Evolutionary conservation across 1,284 basidiomycete genomes (phyloP), one percentile per base, ranked within the genome.

Genomic region (Rhodotorula glutinis): DNA sequence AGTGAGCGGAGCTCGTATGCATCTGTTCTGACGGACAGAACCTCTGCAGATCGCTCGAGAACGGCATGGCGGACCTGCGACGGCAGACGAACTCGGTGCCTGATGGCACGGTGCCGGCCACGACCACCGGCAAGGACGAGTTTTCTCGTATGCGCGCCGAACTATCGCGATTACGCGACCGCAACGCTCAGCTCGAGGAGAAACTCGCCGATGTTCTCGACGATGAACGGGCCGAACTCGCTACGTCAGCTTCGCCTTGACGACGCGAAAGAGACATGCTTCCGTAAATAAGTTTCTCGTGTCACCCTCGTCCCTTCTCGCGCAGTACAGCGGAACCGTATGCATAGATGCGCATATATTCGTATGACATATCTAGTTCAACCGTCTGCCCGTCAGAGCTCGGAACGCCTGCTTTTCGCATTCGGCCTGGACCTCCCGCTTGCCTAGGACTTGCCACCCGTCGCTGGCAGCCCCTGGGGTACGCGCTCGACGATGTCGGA

Each of bases 401-500:
- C 66, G 46, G 53, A 72, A 72, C 38, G 71, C 71, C 57, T 67
- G 71, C 41, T 63, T 52, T 38, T 70, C 71, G 27, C 64, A 57
- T 51, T 70, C 71, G 3, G 33, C 53, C 43, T 61, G 46, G 5
- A 72, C 51, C 4, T 72, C 71, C 49, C 51, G 61, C 29, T 54
- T 44, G 5, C 68, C 63, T 10, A 72, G 41, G 4, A 72, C 60
- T 56, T 65, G 64, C 71, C 71, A 72, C 8, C 71, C 71, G 40
- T 71, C 70, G n/a, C 53, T 41, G 8, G 29, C 25, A 23, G 30
- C 19, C 16, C 30, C 30, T 19, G 13, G 2, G 11, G 46, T 40
- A n/a, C 53, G 41, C 33, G 30, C 51, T 4, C 66, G 41, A 52
- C 62, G 63, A 27, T 27, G 43, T 29, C 63, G 58, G 49, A 67